Percentiles rank a stretch among this genome's conserved stretches.
Conservation (phyloP, 2,329 filamentous ascomycete genomes). For the Penicillium sclerotiorum region DNA sequence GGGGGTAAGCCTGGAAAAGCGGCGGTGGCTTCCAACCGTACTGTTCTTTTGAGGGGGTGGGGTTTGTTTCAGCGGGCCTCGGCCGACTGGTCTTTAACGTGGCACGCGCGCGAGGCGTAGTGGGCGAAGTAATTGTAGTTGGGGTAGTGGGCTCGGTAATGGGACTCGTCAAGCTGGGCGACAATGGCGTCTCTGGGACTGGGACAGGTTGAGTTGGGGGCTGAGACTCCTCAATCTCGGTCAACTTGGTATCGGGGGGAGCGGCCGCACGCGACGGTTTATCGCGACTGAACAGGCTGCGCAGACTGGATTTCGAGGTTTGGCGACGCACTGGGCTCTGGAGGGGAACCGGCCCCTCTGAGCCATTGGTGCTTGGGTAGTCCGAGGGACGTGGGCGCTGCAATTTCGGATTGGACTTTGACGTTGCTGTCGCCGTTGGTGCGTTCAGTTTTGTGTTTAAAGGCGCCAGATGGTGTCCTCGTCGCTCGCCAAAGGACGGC, state of each 20-base stretch:
- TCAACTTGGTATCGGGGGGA: constrained; percentile 31
- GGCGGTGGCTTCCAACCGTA: constrained; percentile 68
- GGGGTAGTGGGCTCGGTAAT: constrained; percentile 30
- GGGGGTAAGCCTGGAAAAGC: constrained; percentile 83
- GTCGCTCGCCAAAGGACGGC: constrained; percentile 39
- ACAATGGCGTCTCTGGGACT: constrained; percentile 25
- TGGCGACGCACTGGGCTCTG: constrained; percentile 37
- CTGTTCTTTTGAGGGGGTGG: constrained; percentile 25
- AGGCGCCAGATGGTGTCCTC: constrained; percentile 39
- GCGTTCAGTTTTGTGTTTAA: constrained; percentile 43
- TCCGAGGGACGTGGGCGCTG: constrained; percentile 39
- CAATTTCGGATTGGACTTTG: constrained; percentile 14
- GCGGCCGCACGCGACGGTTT: constrained; percentile 31
- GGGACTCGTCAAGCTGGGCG: constrained; percentile 30
- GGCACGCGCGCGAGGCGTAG: constrained; percentile 18
- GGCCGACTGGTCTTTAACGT: constrained; percentile 27
- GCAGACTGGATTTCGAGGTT: constrained; percentile 41
- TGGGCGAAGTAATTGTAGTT: constrained; percentile 27
- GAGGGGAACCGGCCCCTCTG: constrained; percentile 36
- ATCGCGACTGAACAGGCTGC: constrained; percentile 40
- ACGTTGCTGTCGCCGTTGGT: constrained; percentile 21
- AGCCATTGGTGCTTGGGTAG: constrained; percentile 28
- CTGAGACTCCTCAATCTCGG: constrained; percentile 36
- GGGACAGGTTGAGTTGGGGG: constrained; percentile 11
- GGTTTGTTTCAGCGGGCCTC: constrained; percentile 26